These are phyloP conservation scores for Globisporangium nodosum DNA, from an alignment of 352 stramenopile species.

Conservation along the genomic window DNA sequence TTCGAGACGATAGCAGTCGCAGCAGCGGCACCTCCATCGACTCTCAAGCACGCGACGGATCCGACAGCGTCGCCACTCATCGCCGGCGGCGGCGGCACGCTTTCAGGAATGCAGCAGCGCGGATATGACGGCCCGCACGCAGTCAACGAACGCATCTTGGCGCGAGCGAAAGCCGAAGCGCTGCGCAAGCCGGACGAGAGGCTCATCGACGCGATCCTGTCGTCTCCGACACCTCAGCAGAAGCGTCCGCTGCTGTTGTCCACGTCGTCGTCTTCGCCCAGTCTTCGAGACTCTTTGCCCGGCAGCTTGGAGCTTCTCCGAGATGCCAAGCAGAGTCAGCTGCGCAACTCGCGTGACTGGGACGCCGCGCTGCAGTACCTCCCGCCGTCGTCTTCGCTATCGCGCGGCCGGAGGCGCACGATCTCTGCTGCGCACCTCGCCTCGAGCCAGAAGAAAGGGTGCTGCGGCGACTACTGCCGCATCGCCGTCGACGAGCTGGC, in stretches of 20 bases:
- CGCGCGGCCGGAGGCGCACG: constrained; percentile 39
- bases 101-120: not conserved
- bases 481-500: constrained; percentile 35
- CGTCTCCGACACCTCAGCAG: constrained; percentile 35
- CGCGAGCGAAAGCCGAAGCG: constrained; percentile 46
- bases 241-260: constrained; percentile 24
- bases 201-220: constrained; percentile 67
- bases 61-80: not conserved
- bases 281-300: constrained; percentile 6
- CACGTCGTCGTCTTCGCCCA: constrained; percentile 25
- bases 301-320: constrained; percentile 31
- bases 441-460: constrained; percentile 72
- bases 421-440: constrained; percentile 59
- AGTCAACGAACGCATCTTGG: constrained; percentile 56
- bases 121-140: constrained; percentile 50
- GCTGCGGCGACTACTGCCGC: constrained; percentile 63
- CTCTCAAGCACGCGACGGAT: not conserved
- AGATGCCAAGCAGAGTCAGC: constrained; percentile 22
- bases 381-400: constrained; percentile 42
- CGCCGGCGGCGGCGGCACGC: not conserved
- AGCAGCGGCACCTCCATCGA: not conserved
- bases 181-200: constrained; percentile 47
- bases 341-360: constrained; percentile 35
- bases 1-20: constrained; percentile 45
- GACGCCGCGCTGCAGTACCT: constrained; percentile 56